Percentiles rank a stretch among this genome's conserved stretches.
Evolutionary conservation across 1,139 yeast genomes (phyloP).

Genomic region (Taiozyma sp.): DNA sequence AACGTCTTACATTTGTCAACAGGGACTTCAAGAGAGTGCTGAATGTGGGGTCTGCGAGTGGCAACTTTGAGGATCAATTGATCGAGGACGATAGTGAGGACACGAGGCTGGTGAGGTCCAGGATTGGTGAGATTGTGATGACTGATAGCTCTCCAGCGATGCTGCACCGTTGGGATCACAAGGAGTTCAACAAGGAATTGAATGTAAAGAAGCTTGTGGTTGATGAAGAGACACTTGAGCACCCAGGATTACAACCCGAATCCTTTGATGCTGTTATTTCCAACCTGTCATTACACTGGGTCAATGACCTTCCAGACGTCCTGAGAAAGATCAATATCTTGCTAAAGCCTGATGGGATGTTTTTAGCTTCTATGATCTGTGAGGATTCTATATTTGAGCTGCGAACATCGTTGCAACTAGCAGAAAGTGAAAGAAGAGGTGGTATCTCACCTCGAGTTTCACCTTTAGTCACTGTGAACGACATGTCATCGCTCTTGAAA

Average conservation of each 20-base stretch:
- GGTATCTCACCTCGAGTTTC: conserved; percentile 74
- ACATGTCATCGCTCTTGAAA: conserved; percentile 66
- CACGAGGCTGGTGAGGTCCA: conserved; percentile 41
- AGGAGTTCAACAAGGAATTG: conserved; percentile 37
- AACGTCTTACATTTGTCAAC: conserved; percentile 68
- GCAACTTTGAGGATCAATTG: conserved; percentile 44
- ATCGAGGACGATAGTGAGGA: conserved; percentile 38
- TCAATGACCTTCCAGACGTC: conserved; percentile 69
- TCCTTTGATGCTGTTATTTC: conserved; percentile 70
- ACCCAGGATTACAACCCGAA: conserved; percentile 34
- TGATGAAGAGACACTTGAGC: conserved; percentile 61
- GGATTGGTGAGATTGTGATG: conserved; percentile 57
- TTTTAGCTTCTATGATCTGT: conserved; percentile 79
- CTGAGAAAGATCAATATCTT: conserved; percentile 53
- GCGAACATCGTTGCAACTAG: conserved; percentile 73
- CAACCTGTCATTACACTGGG: conserved; percentile 77
- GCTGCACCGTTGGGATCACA: conserved; percentile 37
- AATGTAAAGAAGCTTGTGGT: conserved; percentile 44
- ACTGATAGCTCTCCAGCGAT: conserved; percentile 55
- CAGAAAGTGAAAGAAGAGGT: conserved; percentile 74
- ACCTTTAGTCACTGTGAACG: conserved; percentile 75
- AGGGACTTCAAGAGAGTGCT: conserved; percentile 54
- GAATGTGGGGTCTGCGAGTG: conserved; percentile 74
- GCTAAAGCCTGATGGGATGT: conserved; percentile 75
- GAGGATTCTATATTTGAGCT: conserved; percentile 82